Base-by-base conservation (phyloP, 176 grass and related monocot species). In the Ananas comosus region DNA sequence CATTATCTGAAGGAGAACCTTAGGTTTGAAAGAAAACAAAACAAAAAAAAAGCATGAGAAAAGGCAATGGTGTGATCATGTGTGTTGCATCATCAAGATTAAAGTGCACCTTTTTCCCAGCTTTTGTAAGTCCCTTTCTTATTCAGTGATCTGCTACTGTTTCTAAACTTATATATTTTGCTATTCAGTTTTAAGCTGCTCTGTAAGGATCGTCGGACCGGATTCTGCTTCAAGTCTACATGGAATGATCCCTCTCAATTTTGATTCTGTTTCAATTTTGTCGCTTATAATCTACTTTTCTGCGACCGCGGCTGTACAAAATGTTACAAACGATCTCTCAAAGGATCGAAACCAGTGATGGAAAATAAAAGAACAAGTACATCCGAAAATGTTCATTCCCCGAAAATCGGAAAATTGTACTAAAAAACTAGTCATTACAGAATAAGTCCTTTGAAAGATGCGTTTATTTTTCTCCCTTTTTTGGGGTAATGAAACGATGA, bases 51-150 rank as follows among this genome's bases (percentile, higher is more conserved):
- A 17, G 2, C 24, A 65, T 47, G 64, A 11, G 61, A 65, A 65
- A 58, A 58, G 18, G 53, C 14, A 13, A 57, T 16, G 11, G 7
- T 27, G 23, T 65, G 33, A 19, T 69, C 66, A 69, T 51, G 48
- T 11, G 66, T 22, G 17, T n/a, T 51, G 47, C 47, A 50, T 47
- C 66, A 51, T 69, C 29, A 69, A 69, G 66, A 69, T 51, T 69
- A 69, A 69, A 69, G 66, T n/a, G 47, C 42, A 50, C 66, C 47
- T n/a, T n/a, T n/a, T n/a, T n/a, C n/a, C n/a, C n/a, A n/a, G n/a
- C n/a, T n/a, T n/a, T n/a, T n/a, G n/a, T n/a, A n/a, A n/a, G n/a
- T n/a, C n/a, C n/a, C n/a, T n/a, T n/a, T 49, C 67, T 69, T 11
- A 48, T 21, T 48, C 67, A 69, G 51, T 69, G n/a, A 50, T 12